These are phyloP conservation scores for Picocystis sp. DNA, from an alignment of 163 green algal species.

Conservation along the genomic window DNA sequence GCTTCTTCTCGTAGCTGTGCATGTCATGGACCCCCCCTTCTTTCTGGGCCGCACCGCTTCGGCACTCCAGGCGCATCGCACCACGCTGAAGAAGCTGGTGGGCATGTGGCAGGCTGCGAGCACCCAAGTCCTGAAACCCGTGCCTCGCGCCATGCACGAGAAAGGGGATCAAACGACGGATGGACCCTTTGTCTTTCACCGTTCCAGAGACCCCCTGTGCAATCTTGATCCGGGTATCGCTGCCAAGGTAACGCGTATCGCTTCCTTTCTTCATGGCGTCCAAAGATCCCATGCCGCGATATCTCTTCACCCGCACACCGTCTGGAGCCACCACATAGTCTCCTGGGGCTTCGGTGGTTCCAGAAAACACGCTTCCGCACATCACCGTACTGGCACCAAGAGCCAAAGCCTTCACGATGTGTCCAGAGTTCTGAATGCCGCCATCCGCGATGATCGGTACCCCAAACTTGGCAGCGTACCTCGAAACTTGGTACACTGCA, in stretches of 20 bases:
- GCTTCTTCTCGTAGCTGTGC: conserved; percentile 76
- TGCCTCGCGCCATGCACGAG: conserved; percentile 22
- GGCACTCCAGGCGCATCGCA: conserved; percentile 54
- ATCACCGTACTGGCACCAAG: conserved; percentile 87
- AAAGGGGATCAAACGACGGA: conserved; percentile 56
- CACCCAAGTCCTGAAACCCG: conserved; percentile 57
- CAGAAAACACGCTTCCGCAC: conserved; percentile 87
- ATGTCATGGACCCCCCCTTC: conserved; percentile 93
- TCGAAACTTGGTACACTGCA: conserved; percentile 74
- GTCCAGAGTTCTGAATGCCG: conserved; percentile 82
- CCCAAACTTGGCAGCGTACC: conserved; percentile 36
- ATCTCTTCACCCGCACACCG: conserved; percentile 56
- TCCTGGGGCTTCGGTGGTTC: conserved; percentile 79
- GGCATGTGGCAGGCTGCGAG: conserved; percentile 26
- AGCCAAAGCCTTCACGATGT: conserved; percentile 66
- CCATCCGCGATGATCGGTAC: conserved; percentile 92
- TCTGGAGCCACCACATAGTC: conserved; percentile 61
- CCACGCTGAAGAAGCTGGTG: conserved; percentile 42
- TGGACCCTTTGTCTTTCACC: conserved; percentile 76
- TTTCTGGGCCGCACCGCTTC: conserved; percentile 68
- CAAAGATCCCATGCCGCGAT: conserved; percentile 48
- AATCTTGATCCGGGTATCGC: conserved; percentile 58
- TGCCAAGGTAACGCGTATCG: conserved; percentile 68
- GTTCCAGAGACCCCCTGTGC: conserved; percentile 81
- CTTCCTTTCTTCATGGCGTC: conserved; percentile 93